These are phyloP conservation scores for Neolentinus lepideus DNA, from an alignment of 1,284 basidiomycete genomes.

Conservation along the genomic window DNA sequence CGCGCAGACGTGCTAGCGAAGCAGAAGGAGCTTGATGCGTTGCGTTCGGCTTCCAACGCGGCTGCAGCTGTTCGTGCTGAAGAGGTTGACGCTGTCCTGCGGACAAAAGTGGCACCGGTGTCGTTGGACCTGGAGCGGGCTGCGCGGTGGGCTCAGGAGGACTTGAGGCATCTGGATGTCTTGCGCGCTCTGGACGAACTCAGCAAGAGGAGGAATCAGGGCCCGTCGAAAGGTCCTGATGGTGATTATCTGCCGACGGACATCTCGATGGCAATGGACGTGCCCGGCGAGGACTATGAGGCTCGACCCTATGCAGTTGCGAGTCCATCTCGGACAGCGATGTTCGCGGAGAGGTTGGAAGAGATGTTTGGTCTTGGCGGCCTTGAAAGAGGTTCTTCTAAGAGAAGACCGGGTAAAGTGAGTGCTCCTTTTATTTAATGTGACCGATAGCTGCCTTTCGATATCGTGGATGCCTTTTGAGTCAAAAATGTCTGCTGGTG, in stretches of 20 bases:
- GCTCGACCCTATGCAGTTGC: neutral
- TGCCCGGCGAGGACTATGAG: neutral
- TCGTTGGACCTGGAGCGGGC: neutral
- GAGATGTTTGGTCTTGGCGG: neutral
- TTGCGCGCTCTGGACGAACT: neutral
- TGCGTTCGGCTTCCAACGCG: neutral
- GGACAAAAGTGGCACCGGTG: neutral
- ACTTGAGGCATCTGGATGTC: neutral
- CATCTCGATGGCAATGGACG: neutral
- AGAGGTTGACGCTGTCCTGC: neutral
- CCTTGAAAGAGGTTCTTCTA: neutral
- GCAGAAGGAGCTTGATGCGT: neutral
- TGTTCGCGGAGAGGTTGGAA: constrained; percentile 1
- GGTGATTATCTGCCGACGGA: neutral
- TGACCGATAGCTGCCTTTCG: too few species aligned
- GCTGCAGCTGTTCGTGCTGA: neutral
- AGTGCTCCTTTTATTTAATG: neutral
- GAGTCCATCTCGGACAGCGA: neutral
- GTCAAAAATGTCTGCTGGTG: too few species aligned
- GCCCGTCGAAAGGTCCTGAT: neutral
- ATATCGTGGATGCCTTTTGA: too few species aligned
- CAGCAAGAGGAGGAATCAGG: too few species aligned
- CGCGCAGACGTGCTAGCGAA: neutral
- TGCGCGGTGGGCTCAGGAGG: neutral
- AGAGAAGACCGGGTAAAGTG: neutral